phyloP scores from a whole-genome alignment of 768 basidiomycete genomes.

The Mycena vulgaris region DNA sequence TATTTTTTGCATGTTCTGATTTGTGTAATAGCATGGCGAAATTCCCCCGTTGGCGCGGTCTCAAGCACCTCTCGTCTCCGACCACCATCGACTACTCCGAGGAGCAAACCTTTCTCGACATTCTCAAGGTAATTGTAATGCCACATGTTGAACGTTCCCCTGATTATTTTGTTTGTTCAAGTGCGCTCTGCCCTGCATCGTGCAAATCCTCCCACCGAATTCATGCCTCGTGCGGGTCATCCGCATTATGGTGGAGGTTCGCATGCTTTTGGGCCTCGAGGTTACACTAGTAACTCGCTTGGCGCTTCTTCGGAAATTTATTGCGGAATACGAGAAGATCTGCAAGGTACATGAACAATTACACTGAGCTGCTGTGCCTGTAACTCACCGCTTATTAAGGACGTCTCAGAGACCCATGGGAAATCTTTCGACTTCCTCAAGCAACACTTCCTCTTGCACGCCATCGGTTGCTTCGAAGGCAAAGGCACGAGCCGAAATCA shows the following conservation, averaged over 20 bases:
- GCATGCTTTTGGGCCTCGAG: constrained; percentile 22
- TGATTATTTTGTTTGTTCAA: background rate
- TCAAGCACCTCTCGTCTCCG: constrained; percentile 23
- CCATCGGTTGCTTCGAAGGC: background rate
- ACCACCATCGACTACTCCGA: constrained; percentile 35
- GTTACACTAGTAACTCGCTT: constrained; percentile 4
- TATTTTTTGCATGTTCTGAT: no score
- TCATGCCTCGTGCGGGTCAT: constrained; percentile 12
- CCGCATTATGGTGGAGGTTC: constrained; percentile 13
- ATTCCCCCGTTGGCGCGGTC: constrained; percentile 27
- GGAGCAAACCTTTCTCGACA: constrained; percentile 35
- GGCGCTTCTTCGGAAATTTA: background rate
- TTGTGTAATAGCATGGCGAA: constrained; percentile 20
- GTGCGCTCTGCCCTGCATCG: constrained; percentile 28
- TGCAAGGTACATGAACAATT: constrained; percentile 7
- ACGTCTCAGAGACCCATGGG: constrained; percentile 5
- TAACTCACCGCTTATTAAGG: background rate
- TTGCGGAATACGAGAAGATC: constrained; percentile 13
- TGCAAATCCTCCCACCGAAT: constrained; percentile 20
- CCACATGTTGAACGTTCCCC: background rate
- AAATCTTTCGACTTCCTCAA: constrained; percentile 23
- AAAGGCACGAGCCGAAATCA: constrained; percentile 30
- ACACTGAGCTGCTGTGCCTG: background rate
- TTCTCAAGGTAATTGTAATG: constrained; percentile 23
- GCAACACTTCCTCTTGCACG: constrained; percentile 27